Base-by-base conservation (phyloP, 1,284 basidiomycete species). In the Ceratobasidium sp. region DNA sequence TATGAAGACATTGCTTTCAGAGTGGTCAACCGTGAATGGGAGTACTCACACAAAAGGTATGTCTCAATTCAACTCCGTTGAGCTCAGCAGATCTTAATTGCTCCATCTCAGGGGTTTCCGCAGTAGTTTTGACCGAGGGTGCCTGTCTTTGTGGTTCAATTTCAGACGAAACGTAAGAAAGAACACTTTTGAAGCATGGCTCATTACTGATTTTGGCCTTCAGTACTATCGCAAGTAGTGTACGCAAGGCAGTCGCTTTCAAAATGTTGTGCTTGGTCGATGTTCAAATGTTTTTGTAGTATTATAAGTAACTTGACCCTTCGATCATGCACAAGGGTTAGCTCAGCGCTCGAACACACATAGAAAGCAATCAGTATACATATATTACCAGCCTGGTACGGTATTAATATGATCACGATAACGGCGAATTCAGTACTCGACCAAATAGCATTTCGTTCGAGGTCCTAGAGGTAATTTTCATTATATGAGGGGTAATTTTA, bases 1-100 rank as follows among this genome's bases (percentile, higher is more conserved):
- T 99, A 99, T 79, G 97, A 99, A 82, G 97, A 99, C 79, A 96
- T 99, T 75, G 97, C 96, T 18, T 99, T 99, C 84, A 87, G 95
- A 72, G 97, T 99, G 76, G 97, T 99, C 69, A 95, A 98, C 78
- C 87, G 93, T 71, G 96, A 97, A 80, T 99, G 97, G 97, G 97
- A 99, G 79, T 97, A 94, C 81, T 96, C 94, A 64, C 97, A 99
- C 78, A 96, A 96, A 82, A 87, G 93, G 92, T 92, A 79, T 72
- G 85, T 71, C 4, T 61, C 32, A 43, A 30, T 14, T 32, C 21
- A n/a, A n/a, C 18, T 58, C 45, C 50, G 12, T 30, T 3, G 48
- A 8, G 48, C 9, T 36, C 18, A n/a, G n/a, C 45, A 65, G 41
- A 64, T 43, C 14, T 16, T 59, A 50, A 52, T 73, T 57, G 46